These are phyloP conservation scores for Drechslerella dactyloides DNA, from an alignment of 2,329 filamentous ascomycete genomes.

Conservation along the genomic window DNA sequence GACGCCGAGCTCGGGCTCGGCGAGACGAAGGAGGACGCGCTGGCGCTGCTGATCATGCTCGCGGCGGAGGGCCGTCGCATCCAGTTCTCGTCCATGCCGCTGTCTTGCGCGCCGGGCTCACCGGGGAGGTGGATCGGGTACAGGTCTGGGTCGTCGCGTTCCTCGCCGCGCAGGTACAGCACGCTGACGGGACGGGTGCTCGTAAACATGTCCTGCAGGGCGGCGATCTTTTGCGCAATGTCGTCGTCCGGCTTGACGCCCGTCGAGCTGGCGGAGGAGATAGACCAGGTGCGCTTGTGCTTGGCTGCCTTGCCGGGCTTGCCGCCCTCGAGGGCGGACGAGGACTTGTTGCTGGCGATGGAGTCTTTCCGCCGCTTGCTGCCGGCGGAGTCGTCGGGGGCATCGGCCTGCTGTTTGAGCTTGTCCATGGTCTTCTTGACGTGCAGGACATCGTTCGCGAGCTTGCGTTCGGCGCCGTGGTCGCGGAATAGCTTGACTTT, in stretches of 20 bases:
- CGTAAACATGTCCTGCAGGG: constrained; percentile 85
- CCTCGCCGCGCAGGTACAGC: constrained; percentile 76
- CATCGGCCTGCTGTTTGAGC: constrained; percentile 87
- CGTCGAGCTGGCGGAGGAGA: constrained; percentile 76
- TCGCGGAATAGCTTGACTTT: constrained; percentile 97
- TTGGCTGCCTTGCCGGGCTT: constrained; percentile 83
- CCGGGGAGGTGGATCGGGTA: constrained; percentile 77
- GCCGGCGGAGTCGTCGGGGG: constrained; percentile 67
- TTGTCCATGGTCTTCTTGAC: constrained; percentile 98
- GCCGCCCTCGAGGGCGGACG: constrained; percentile 59
- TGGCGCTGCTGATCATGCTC: constrained; percentile 63
- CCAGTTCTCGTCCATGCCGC: constrained; percentile 64
- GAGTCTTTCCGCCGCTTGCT: constrained; percentile 68
- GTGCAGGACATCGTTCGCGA: constrained; percentile 91
- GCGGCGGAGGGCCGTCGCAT: constrained; percentile 54
- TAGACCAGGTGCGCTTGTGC: constrained; percentile 93
- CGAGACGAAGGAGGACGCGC: constrained; percentile 69
- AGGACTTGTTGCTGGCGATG: constrained; percentile 57
- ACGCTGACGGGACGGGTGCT: constrained; percentile 80
- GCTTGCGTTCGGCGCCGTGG: constrained; percentile 90
- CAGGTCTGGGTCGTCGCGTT: constrained; percentile 78
- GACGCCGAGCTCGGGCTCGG: constrained; percentile 72
- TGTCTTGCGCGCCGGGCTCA: constrained; percentile 64
- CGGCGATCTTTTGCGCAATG: constrained; percentile 76
- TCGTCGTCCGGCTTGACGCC: constrained; percentile 68